Evolutionary conservation across 805 yeast genomes (phyloP), one percentile per base, ranked within the genome.

Genomic region (Pichia rugopelliculosa): DNA sequence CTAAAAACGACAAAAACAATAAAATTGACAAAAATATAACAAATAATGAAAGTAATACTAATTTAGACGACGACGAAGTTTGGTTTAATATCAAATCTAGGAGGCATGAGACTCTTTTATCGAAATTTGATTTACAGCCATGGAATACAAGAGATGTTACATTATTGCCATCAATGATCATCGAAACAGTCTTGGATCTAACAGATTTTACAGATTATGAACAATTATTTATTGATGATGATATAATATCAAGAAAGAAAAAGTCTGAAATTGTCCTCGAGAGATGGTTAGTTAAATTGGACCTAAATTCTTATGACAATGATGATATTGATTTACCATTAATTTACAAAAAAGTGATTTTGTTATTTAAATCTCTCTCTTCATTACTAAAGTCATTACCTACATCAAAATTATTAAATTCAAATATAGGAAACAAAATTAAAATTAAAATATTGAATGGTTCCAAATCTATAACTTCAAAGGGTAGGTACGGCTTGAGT

Each of bases 191-290:
- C 23, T 49, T 65, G 34, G 68, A 64, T 45, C 41, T 64, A 24
- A 25, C 64, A n/a, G 56, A 55, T 2, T 46, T 64, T 39, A 49
- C 50, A 30, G 41, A 56, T 13, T 49, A 54, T n/a, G 60, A 59
- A 39, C 49, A 59, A 8, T 52, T 64, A 17, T 41, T 56, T 41
- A 41, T 62, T 6, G 57, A 58, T 25, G 60, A 56, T 22, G 68
- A 75, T 10, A 81, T 81, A 12, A 70, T 83, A 10, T 77, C 73
- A 49, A 84, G 83, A 13, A 71, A 75, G 3, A 79, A 76, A 57
- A 84, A 84, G 57, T 73, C 79, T 17, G 98, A 91, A 64, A 77
- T 93, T n/a, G 96, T 93, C 2, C 67, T 93, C 48, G 99, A 93
- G 60, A 74, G 99, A 50, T 93, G 99, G 99, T 71, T 88, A 22